These are phyloP conservation scores for Peronosclerospora sorghi DNA, from an alignment of 352 stramenopile genomes.

Conservation along the genomic window DNA sequence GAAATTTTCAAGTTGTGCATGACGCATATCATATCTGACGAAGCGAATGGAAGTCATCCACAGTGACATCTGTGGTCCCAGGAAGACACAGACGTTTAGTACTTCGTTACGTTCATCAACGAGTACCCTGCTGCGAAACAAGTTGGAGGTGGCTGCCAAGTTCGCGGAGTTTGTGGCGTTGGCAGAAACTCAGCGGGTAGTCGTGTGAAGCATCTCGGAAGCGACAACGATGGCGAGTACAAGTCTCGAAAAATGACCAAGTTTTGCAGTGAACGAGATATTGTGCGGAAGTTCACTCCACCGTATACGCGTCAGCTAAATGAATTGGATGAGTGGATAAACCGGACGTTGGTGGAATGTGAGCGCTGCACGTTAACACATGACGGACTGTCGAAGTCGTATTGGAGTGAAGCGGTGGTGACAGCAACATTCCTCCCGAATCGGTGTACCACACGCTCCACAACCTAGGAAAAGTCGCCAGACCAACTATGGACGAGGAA, in stretches of 20 bases:
- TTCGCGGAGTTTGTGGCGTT: background rate
- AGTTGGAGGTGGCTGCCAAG: no score
- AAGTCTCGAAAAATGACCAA: constrained; percentile 4
- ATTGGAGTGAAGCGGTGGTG: no score
- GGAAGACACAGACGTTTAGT: background rate
- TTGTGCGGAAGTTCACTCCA: constrained; percentile 13
- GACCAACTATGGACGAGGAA: background rate
- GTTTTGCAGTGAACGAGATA: constrained; percentile 1
- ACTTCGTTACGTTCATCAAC: constrained; percentile 1
- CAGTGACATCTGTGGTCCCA: constrained; percentile 3
- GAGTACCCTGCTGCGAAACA: background rate
- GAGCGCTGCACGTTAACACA: background rate
- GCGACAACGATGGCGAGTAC: no score
- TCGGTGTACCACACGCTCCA: background rate
- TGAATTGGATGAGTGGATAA: constrained; percentile 7
- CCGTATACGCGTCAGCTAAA: constrained; percentile 10
- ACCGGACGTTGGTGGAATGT: constrained; percentile 1
- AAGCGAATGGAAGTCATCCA: background rate
- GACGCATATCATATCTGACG: background rate
- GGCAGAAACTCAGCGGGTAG: no score
- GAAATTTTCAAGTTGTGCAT: background rate
- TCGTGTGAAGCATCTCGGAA: no score
- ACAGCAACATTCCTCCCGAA: constrained; percentile 4
- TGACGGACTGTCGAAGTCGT: constrained; percentile 1
- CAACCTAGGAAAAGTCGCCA: background rate